Percentiles rank a stretch among this genome's conserved stretches.
These are phyloP conservation scores for Nymphaea thermarum DNA, from an alignment of 164 flowering plant genomes.

Conservation along the genomic window DNA sequence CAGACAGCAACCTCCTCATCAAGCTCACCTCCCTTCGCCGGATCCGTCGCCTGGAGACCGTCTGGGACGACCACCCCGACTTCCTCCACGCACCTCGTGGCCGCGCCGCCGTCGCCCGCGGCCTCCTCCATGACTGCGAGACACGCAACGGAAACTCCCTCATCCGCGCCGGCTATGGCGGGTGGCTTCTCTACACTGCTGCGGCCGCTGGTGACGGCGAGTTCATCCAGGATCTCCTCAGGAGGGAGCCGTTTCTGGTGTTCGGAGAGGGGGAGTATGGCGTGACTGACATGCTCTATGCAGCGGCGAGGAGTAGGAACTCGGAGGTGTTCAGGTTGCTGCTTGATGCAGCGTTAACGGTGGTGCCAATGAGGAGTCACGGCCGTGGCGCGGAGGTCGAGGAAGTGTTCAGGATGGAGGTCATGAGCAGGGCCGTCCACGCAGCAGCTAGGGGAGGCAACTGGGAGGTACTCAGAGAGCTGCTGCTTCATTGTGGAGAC, in stretches of 20 bases:
- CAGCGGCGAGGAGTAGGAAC: slow-evolving; percentile 73
- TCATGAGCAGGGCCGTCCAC: slow-evolving; percentile 72
- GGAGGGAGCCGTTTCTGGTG: slow-evolving; percentile 55
- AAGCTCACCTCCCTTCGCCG: slow-evolving; percentile 84
- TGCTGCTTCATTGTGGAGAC: slow-evolving; percentile 36
- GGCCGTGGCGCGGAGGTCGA: slow-evolving; percentile 5
- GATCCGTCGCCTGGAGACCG: slow-evolving; percentile 81
- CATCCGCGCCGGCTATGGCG: slow-evolving; percentile 81
- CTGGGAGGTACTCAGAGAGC: slow-evolving; percentile 55
- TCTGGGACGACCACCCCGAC: slow-evolving; percentile 65
- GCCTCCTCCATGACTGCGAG: slow-evolving; percentile 48
- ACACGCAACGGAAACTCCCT: slow-evolving; percentile 31
- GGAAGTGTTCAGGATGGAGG: slow-evolving; percentile 38
- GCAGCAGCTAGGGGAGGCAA: slow-evolving; percentile 90
- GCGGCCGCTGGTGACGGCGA: slow-evolving; percentile 82
- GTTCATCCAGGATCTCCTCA: slow-evolving; percentile 52
- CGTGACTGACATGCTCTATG: slow-evolving; percentile 78
- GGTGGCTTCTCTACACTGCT: slow-evolving; percentile 95
- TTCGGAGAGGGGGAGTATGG: slow-evolving; percentile 95
- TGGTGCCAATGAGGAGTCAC: slow-evolving; percentile 13
- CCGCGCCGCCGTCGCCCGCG: slow-evolving; percentile 47
- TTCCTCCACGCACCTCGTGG: slow-evolving; percentile 6
- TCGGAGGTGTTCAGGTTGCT: slow-evolving; percentile 62
- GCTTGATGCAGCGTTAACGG: slow-evolving; percentile 30
- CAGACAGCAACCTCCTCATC: slow-evolving; percentile 77